Evolutionary conservation across 148 eudicot genomes (phyloP).

Genomic region (Gaultheria prostrata): DNA sequence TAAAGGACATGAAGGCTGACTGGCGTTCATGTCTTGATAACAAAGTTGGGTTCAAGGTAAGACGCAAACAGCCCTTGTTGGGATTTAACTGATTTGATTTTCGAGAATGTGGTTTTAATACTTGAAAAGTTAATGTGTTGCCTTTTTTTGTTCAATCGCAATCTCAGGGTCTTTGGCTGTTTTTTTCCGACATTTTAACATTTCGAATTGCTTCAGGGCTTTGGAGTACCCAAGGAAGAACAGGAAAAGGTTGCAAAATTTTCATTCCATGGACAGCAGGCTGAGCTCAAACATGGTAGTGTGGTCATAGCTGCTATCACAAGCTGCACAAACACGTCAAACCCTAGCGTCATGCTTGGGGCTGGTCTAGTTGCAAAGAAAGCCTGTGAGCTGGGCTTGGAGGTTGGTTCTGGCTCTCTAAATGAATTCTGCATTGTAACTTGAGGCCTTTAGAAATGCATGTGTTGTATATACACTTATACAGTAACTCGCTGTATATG

Average conservation of each 20-base stretch:
- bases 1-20: constrained; percentile 85
- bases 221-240: constrained; percentile 72
- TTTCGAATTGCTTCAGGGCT: constrained; percentile 51
- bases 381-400: constrained; percentile 88
- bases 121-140: not conserved
- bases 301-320: constrained; percentile 95
- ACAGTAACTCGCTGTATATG: not conserved
- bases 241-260: constrained; percentile 79
- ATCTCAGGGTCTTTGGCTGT: not conserved
- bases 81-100: not conserved
- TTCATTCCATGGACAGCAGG: constrained; percentile 75
- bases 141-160: not conserved
- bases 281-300: constrained; percentile 86
- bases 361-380: constrained; percentile 96
- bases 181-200: not conserved
- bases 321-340: constrained; percentile 94
- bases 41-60: constrained; percentile 89
- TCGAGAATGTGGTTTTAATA: not conserved
- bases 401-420: constrained; percentile 47
- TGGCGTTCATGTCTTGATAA: constrained; percentile 89
- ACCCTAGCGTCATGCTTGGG: constrained; percentile 97
- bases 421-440: constrained; percentile 1
- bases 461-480: not conserved
- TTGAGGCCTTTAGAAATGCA: not conserved
- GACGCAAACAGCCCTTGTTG: constrained; percentile 3